phyloP scores from a whole-genome alignment of 2,329 filamentous ascomycete genomes.

The Colletotrichum salicis region DNA sequence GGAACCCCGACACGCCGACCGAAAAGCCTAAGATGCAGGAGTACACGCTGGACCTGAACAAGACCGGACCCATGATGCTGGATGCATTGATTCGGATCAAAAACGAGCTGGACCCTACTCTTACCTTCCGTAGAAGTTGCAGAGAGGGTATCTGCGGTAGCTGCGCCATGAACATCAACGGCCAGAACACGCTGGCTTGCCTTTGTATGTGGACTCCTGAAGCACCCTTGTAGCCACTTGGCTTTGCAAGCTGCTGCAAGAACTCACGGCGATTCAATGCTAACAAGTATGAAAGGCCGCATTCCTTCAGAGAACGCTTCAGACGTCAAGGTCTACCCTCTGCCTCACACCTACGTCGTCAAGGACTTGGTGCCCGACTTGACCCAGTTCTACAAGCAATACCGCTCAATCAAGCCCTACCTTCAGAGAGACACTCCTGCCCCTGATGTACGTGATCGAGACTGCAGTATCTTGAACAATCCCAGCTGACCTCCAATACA shows the following conservation, averaged over 20 bases:
- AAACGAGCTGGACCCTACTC: constrained; percentile 96
- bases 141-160: constrained; percentile 98
- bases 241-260: neutral
- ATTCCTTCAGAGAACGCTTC: constrained; percentile 85
- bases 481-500: constrained; percentile 47
- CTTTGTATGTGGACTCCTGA: constrained; percentile 75
- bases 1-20: constrained; percentile 92
- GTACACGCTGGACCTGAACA: constrained; percentile 96
- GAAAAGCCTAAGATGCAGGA: constrained; percentile 96
- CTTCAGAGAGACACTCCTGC: constrained; percentile 89
- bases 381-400: constrained; percentile 99
- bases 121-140: constrained; percentile 96
- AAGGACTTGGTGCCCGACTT: constrained; percentile 98
- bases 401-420: constrained; percentile 99
- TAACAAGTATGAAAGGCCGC: constrained; percentile 72
- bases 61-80: constrained; percentile 98
- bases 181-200: constrained; percentile 96
- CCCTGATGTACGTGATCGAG: constrained; percentile 74
- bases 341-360: constrained; percentile 98
- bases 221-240: neutral
- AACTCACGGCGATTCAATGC: constrained; percentile 29
- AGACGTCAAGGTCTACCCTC: constrained; percentile 94
- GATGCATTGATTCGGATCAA: constrained; percentile 98
- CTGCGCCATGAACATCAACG: constrained; percentile 99
- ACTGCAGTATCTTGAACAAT: neutral